These are phyloP conservation scores for Lathyrus tuberosus DNA, from an alignment of 306 rosid species.

Conservation along the genomic window DNA sequence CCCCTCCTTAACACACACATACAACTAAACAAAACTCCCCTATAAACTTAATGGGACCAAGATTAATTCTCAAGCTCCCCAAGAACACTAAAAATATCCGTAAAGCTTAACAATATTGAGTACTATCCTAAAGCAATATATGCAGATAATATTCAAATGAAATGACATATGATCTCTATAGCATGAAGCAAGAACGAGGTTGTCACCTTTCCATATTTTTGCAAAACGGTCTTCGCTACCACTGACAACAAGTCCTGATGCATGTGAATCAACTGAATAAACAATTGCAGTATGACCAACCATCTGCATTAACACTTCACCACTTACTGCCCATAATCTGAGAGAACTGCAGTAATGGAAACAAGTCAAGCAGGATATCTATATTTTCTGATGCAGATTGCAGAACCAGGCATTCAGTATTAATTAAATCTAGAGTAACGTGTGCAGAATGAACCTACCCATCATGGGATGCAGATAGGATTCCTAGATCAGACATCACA, in stretches of 20 bases:
- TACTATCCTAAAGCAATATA: conserved; percentile 15
- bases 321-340: conserved; percentile 85
- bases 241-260: conserved; percentile 85
- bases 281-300: conserved; percentile 92
- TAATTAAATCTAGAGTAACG: conserved; percentile 34
- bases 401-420: conserved; percentile 12
- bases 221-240: conserved; percentile 88
- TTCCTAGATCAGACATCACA: conserved; percentile 81
- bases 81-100: conserved; percentile 22
- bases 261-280: conserved; percentile 90
- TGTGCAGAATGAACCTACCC: conserved; percentile 60
- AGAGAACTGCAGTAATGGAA: conserved; percentile 67
- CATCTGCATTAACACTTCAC: conserved; percentile 86
- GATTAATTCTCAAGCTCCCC: conserved; percentile 20
- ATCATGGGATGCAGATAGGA: conserved; percentile 94
- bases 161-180: conserved; percentile 2
- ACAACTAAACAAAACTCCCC: not conserved
- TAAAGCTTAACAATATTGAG: conserved; percentile 11
- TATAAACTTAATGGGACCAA: conserved; percentile 1
- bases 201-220: conserved; percentile 93
- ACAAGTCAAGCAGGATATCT: conserved; percentile 34
- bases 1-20: not conserved
- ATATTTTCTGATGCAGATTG: conserved; percentile 23
- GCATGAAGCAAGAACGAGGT: conserved; percentile 32
- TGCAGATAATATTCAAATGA: conserved; percentile 31